These are phyloP conservation scores for Maudiozyma barnettii DNA, from an alignment of 805 yeast species.

Conservation along the genomic window DNA sequence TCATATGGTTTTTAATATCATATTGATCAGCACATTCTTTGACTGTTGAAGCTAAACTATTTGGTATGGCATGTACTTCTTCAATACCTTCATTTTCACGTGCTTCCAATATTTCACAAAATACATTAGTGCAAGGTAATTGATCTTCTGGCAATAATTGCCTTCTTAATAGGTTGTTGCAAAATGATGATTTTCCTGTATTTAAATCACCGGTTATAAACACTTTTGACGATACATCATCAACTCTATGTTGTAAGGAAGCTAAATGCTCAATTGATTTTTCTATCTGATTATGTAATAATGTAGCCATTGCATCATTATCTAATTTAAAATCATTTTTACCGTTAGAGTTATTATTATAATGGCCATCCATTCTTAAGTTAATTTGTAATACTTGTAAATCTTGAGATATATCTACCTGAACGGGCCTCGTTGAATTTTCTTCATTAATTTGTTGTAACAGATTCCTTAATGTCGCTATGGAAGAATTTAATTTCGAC, in stretches of 20 bases:
- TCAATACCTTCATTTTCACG: slow-evolving; percentile 64
- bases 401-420: slow-evolving; percentile 39
- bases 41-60: slow-evolving; percentile 32
- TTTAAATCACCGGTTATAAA: slow-evolving; percentile 95
- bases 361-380: slow-evolving; percentile 22
- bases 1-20: slow-evolving; percentile 44
- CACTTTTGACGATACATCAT: slow-evolving; percentile 86
- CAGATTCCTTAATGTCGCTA: slow-evolving; percentile 43
- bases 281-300: slow-evolving; percentile 58
- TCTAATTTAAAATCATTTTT: slow-evolving; percentile 46
- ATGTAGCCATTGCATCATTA: slow-evolving; percentile 54
- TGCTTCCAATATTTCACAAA: slow-evolving; percentile 88
- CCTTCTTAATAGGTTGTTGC: slow-evolving; percentile 77
- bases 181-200: slow-evolving; percentile 92
- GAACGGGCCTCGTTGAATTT: slow-evolving; percentile 50
- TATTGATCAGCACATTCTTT: slow-evolving; percentile 24
- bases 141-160: slow-evolving; percentile 88
- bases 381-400: slow-evolving; percentile 19
- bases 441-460: slow-evolving; percentile 44
- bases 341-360: slow-evolving; percentile 4
- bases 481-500: slow-evolving; percentile 51
- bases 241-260: slow-evolving; percentile 72
- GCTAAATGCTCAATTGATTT: slow-evolving; percentile 58
- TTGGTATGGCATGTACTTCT: slow-evolving; percentile 86
- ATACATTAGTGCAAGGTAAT: slow-evolving; percentile 94